Conservation (phyloP, 192 early-diverging fungal genomes). For the Chytriomyces confervae region DNA sequence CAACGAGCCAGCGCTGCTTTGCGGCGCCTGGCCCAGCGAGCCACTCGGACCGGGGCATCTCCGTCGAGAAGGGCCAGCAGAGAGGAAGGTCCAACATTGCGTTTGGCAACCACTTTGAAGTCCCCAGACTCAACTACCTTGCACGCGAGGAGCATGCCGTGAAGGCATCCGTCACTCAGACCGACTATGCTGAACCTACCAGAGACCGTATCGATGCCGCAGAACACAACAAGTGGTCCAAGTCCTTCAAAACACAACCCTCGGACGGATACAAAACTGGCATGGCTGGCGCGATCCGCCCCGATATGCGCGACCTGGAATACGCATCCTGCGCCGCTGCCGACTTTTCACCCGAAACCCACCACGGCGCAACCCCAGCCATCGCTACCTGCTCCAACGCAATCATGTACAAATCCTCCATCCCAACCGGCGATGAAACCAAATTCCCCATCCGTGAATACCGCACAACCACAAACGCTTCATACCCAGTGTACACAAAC, state of each 20-base stretch:
- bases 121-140: background rate
- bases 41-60: constrained; percentile 7
- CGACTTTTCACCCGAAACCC: constrained; percentile 5
- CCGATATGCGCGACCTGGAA: constrained; percentile 6
- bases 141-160: background rate
- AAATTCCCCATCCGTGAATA: constrained; percentile 19
- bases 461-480: constrained; percentile 33
- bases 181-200: constrained; percentile 8
- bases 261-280: constrained; percentile 21
- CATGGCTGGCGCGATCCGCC: constrained; percentile 27
- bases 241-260: background rate
- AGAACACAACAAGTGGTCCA: background rate
- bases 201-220: background rate
- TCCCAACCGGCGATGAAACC: constrained; percentile 47
- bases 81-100: constrained; percentile 33
- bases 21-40: background rate
- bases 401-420: constrained; percentile 40
- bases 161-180: constrained; percentile 25
- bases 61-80: constrained; percentile 20
- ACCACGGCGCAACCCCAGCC: background rate
- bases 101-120: constrained; percentile 36
- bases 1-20: constrained; percentile 27
- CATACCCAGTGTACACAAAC: constrained; percentile 37
- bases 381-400: background rate
- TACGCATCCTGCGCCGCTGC: constrained; percentile 24